Conservation (phyloP, 2,329 filamentous ascomycete genomes). For the Fusarium virguliforme region DNA sequence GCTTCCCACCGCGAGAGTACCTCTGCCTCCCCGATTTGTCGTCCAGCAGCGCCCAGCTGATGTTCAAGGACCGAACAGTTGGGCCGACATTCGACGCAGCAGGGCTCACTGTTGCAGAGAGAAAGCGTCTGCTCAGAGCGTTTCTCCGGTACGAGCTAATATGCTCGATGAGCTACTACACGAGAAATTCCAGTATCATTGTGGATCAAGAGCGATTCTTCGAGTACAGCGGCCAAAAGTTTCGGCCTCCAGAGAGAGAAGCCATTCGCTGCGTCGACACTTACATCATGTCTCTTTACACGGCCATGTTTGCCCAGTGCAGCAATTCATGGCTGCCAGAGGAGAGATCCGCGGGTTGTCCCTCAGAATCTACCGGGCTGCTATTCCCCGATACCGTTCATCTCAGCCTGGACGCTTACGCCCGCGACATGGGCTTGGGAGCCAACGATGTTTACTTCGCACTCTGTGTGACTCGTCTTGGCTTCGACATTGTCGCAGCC, state of each 20-base stretch:
- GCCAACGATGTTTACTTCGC: not conserved
- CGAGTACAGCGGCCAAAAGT: not conserved
- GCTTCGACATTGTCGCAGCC: not conserved
- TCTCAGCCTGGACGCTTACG: slow-evolving; percentile 6
- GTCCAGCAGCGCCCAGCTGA: not conserved
- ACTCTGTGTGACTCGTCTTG: not conserved
- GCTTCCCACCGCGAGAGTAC: slow-evolving; percentile 26
- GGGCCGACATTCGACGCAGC: slow-evolving; percentile 9
- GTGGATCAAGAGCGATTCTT: too few species aligned
- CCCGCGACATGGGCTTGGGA: not conserved
- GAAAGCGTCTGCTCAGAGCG: slow-evolving; percentile 20
- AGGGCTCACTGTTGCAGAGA: slow-evolving; percentile 15
- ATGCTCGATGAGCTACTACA: not conserved
- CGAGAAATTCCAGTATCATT: too few species aligned
- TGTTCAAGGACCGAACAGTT: slow-evolving; percentile 22
- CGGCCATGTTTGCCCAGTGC: slow-evolving; percentile 31
- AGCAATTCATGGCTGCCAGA: slow-evolving; percentile 1
- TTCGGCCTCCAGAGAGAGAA: not conserved
- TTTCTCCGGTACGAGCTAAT: slow-evolving; percentile 30
- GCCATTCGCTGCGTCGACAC: slow-evolving; percentile 22
- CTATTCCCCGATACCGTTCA: slow-evolving; percentile 30
- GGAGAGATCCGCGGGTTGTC: not conserved
- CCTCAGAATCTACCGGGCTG: not conserved
- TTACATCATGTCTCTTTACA: slow-evolving; percentile 32
- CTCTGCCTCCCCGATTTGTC: slow-evolving; percentile 22